Evolutionary conservation across 192 early-diverging fungal species (phyloP), one percentile per base, ranked within the genome.

Genomic region (Borealophlyctis nickersoniae): DNA sequence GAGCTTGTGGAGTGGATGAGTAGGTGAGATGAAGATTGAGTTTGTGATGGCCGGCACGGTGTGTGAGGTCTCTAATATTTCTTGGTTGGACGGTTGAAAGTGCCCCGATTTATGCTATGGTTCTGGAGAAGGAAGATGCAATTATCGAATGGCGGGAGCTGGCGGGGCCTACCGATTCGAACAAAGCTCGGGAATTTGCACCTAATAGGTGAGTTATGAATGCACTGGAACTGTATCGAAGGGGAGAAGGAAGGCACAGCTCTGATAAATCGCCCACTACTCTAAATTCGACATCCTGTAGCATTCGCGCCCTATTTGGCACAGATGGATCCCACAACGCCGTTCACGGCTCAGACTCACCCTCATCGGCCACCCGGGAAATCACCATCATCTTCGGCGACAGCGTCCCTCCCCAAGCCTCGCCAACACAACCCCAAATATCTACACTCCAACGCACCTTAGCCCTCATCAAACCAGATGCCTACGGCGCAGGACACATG

Each of bases 311-410:
- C 0, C 36, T 81, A 26, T 85, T 56, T 62, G 83, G 83, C 0
- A 85, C 78, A 24, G 79, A 83, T 56, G 83, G 80, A 11, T 73
- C 76, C 2, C 59, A 79, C 53, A 83, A 85, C 55, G 81, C 81
- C 7, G 77, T 86, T 0, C 84, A 86, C 60, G 84, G 84, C 0
- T 86, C 84, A 11, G 84, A 86, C 65, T 79, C 81, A 13, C 63
- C 69, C 11, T 26, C 58, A 30, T 81, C 76, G 5, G 84, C 84
- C 0, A 71, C 61, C 32, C 69, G 84, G 4, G 84, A 86, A 58
- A 85, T 85, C 29, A 36, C 55, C 0, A 49, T 85, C 29, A 67
- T 85, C 2, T 85, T 85, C 73, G 77, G 74, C 7, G 57, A 58
- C 22, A 48, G 61, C 36, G 70, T 78, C 2, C 36, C 64, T n/a